phyloP scores from a whole-genome alignment of 2,329 filamentous ascomycete species.

The Hypoxylon sp. region DNA sequence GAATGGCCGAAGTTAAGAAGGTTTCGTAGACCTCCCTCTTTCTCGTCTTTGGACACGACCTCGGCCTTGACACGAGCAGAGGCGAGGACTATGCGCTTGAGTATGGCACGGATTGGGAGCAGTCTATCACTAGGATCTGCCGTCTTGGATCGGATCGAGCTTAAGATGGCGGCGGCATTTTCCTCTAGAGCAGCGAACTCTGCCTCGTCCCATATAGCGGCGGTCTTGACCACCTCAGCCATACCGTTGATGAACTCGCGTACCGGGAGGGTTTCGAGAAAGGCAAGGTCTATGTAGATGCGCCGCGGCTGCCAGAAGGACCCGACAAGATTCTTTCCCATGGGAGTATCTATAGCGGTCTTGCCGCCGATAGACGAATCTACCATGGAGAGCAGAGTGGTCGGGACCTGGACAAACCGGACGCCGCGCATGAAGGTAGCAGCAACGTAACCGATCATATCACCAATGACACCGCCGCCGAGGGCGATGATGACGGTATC shows the following conservation, averaged over 20 bases:
- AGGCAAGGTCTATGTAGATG: slow-evolving; percentile 93
- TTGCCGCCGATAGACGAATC: slow-evolving; percentile 98
- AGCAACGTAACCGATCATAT: slow-evolving; percentile 97
- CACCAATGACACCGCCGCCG: slow-evolving; percentile 95
- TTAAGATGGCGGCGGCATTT: slow-evolving; percentile 79
- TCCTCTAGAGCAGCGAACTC: slow-evolving; percentile 87
- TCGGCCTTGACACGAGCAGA: slow-evolving; percentile 93
- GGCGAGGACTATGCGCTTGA: slow-evolving; percentile 84
- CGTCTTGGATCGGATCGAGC: slow-evolving; percentile 70
- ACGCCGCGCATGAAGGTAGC: slow-evolving; percentile 99
- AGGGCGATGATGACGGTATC: slow-evolving; percentile 95
- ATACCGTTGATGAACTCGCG: slow-evolving; percentile 98
- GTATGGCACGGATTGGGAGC: slow-evolving; percentile 70
- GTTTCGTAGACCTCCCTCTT: slow-evolving; percentile 92
- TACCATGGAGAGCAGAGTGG: slow-evolving; percentile 94
- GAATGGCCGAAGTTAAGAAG: slow-evolving; percentile 97
- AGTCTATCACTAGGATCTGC: slow-evolving; percentile 66
- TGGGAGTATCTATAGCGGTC: slow-evolving; percentile 94
- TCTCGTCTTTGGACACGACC: slow-evolving; percentile 93
- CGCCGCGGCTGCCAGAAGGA: slow-evolving; percentile 95
- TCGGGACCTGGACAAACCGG: slow-evolving; percentile 95
- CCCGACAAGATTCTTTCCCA: slow-evolving; percentile 95
- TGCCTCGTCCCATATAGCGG: slow-evolving; percentile 90
- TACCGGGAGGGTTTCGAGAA: slow-evolving; percentile 87
- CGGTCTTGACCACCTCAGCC: slow-evolving; percentile 98